Percentiles rank a stretch among this genome's conserved stretches.
Evolutionary conservation across 2,329 filamentous ascomycete species (phyloP).

Genomic region (Fusarium torulosum): DNA sequence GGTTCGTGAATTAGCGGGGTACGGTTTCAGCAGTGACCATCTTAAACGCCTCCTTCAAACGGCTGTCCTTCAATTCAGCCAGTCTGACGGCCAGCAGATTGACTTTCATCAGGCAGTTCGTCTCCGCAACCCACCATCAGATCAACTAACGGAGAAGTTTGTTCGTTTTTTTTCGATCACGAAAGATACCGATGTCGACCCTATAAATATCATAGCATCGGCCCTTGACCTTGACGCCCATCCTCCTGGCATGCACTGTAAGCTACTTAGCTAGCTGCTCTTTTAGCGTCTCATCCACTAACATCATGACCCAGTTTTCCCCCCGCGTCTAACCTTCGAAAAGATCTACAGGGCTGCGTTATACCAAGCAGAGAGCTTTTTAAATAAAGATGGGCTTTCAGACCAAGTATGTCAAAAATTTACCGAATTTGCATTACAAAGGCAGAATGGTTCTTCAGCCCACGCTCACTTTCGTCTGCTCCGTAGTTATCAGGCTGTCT

Average conservation of each 20-base stretch:
- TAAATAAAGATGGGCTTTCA: not conserved
- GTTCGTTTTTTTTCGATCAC: not conserved
- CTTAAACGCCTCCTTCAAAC: not conserved
- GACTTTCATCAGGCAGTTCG: constrained; percentile 2
- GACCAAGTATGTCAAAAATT: constrained; percentile 1
- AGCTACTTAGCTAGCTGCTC: not conserved
- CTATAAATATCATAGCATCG: not conserved
- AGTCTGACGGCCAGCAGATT: constrained; percentile 4
- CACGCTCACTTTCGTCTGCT: not conserved
- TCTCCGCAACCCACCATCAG: not conserved
- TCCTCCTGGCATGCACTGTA: constrained; percentile 8
- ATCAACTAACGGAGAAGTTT: not conserved
- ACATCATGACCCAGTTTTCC: not conserved
- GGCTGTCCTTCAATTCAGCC: constrained; percentile 3
- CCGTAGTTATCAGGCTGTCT: not conserved
- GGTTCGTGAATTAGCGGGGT: not conserved
- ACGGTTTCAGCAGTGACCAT: constrained; percentile 2
- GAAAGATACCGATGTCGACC: constrained; percentile 2
- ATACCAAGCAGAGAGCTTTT: not conserved
- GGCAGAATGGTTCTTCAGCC: not conserved
- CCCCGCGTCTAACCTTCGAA: not conserved
- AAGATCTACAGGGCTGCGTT: not conserved
- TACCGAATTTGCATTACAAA: not conserved
- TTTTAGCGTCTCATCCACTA: not conserved
- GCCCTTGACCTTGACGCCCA: constrained; percentile 7